Evolutionary conservation across 2,329 filamentous ascomycete genomes (phyloP), one percentile per base, ranked within the genome.

Genomic region (Claviceps pusilla): DNA sequence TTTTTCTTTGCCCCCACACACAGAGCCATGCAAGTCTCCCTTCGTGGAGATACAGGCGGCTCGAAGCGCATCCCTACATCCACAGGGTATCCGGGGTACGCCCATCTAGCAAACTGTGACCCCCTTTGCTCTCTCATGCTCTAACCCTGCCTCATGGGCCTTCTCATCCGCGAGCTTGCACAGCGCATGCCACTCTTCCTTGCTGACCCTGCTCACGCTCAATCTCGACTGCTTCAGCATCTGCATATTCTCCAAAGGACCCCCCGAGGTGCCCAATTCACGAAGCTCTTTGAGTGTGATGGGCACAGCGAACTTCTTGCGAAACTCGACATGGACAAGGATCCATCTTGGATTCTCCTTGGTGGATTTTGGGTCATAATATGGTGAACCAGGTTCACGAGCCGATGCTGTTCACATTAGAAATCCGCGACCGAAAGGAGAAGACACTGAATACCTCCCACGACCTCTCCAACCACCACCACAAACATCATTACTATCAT

Each of bases 321-420:
- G 82, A 66, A 95, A 96, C 62, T 84, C 78, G 50, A 97, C 91
- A 57, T 94, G 86, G 1, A 97, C 93, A 19, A 93, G 79, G 53
- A 83, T 87, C 93, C 93, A 98, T 62, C 53, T 78, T 73, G 59
- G 79, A 10, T 71, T 71, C 6, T 72, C 71, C 48, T 68, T 67
- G 4, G 71, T 82, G 1, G 86, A 88, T 53, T 85, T 85, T 1
- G 83, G 70, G 64, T 97, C 93, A 66, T 89, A 94, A 70, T 96
- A 96, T 0, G 89, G 84, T 2, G 65, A 67, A 12, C 65, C 65
- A 1, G 67, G 64, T 1, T 60, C 62, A 16, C 64, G 64, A 16
- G 64, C 65, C 35, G 60, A 69, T 54, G 57, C 70, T 73, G 41
- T 31, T 39, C 19, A 6, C 12, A 28, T 52, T 7, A 52, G 43